Conservation (phyloP, 805 yeast species). For the Maudiozyma barnettii region DNA sequence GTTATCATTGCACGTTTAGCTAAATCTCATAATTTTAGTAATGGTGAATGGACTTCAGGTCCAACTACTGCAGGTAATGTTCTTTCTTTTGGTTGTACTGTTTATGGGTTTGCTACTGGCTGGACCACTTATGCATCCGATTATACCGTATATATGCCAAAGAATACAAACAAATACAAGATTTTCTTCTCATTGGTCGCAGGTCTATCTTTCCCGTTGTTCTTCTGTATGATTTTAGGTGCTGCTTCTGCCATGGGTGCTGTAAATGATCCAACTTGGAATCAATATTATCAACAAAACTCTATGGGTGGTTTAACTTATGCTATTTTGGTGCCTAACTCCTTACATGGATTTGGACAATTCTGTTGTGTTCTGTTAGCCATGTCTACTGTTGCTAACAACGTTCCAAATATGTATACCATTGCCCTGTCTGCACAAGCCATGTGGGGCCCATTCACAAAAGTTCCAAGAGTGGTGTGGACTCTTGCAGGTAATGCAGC, state of each 20-base stretch:
- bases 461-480: slow-evolving; percentile 78
- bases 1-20: slow-evolving; percentile 70
- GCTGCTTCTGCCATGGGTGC: slow-evolving; percentile 79
- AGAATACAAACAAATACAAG: slow-evolving; percentile 45
- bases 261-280: slow-evolving; percentile 37
- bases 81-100: slow-evolving; percentile 70
- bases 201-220: slow-evolving; percentile 59
- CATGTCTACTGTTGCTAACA: slow-evolving; percentile 79
- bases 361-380: slow-evolving; percentile 80
- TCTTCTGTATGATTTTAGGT: slow-evolving; percentile 69
- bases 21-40: slow-evolving; percentile 52
- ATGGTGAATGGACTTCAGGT: slow-evolving; percentile 47
- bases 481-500: slow-evolving; percentile 63
- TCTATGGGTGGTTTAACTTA: slow-evolving; percentile 76
- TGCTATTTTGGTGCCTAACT: slow-evolving; percentile 65
- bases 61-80: slow-evolving; percentile 64
- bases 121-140: slow-evolving; percentile 95
- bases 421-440: slow-evolving; percentile 80
- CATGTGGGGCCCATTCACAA: slow-evolving; percentile 59
- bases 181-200: slow-evolving; percentile 53
- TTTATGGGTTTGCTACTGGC: slow-evolving; percentile 86
- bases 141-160: slow-evolving; percentile 79
- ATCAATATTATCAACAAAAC: slow-evolving; percentile 39
- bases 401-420: slow-evolving; percentile 88
- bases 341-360: slow-evolving; percentile 82